Conservation (phyloP, 371 early-diverging fungal species). For the Dinochytrium kinnereticum region DNA sequence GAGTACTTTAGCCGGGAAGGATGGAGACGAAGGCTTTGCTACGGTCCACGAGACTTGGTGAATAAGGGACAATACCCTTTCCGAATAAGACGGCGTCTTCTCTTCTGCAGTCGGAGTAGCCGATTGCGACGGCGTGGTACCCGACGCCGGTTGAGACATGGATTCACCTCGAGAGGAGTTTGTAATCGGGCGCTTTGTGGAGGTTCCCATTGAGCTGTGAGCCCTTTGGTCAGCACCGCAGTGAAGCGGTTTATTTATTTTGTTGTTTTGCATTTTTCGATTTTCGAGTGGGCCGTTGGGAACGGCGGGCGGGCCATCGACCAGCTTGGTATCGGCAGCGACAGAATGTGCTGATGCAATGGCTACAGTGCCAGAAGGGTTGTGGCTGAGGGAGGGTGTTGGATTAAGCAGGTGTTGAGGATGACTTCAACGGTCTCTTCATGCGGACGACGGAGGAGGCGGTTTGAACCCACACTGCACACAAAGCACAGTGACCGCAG, state of each 20-base stretch:
- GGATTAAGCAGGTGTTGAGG: not conserved
- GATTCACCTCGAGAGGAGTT: not conserved
- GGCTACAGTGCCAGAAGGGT: not conserved
- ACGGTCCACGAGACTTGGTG: not conserved
- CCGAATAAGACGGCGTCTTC: not conserved
- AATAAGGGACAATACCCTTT: not conserved
- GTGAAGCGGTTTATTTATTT: too few relatives aligned
- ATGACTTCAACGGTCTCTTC: not conserved
- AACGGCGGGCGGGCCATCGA: not conserved
- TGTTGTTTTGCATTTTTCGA: too few relatives aligned
- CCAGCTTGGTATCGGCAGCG: not conserved
- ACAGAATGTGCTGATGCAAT: too few relatives aligned
- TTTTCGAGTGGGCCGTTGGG: too few relatives aligned
- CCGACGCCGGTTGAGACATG: not conserved
- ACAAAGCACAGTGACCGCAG: constrained; percentile 41
- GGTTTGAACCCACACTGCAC: constrained; percentile 39
- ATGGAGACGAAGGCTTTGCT: not conserved
- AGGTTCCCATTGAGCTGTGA: too few relatives aligned
- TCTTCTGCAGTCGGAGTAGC: not conserved
- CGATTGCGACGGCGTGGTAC: too few relatives aligned
- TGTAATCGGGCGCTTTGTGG: too few relatives aligned
- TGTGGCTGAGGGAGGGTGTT: not conserved
- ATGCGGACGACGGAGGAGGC: not conserved
- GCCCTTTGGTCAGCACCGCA: too few relatives aligned
- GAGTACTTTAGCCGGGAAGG: not conserved